Base-by-base conservation (phyloP, 768 basidiomycete species). In the Amanita subjunquillea region DNA sequence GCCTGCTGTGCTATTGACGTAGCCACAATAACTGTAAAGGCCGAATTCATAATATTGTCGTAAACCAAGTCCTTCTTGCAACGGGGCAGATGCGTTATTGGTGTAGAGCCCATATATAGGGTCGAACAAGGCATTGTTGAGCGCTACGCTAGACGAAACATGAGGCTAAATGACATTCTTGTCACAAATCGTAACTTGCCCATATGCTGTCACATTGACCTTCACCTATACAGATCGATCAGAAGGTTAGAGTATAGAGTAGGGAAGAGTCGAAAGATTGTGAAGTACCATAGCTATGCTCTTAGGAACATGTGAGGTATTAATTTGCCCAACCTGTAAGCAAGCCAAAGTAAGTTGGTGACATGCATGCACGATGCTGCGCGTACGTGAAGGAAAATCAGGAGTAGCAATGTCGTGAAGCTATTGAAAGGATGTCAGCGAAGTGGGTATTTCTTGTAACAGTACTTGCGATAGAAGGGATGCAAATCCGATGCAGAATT, bases 301-400 rank as follows among this genome's bases (percentile, higher is more conserved):
- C 54, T 79, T 78, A 54, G 87, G 85, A 30, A 89, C 80, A 32
- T 71, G 72, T 13, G 85, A 82, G 48, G 84, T 85, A 64, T 82
- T 90, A 62, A 84, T 87, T 77, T 91, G 89, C 55, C 84, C 87
- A 53, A 90, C 79, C 88, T 91, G 56, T 45, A 45, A 62, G 60
- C 59, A 65, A 40, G 62, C 58, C 56, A 49, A 54, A 57, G 60
- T 62, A 53, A 57, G 56, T 58, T 60, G 43, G 51, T 53, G 48
- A 40, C 30, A 49, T 25, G 46, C 50, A 50, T 42, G 38, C 29
- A 17, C 42, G 32, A 44, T 38, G 56, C 53, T 50, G 58, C 51
- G 72, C 82, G 59, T 65, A 87, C 88, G 74, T 91, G 87, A 60
- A 82, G 78, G 68, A 91, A 89, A 57, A 91, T 87, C 65, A 90